phyloP scores from a whole-genome alignment of 2,329 filamentous ascomycete species.

The Periconia sp. region DNA sequence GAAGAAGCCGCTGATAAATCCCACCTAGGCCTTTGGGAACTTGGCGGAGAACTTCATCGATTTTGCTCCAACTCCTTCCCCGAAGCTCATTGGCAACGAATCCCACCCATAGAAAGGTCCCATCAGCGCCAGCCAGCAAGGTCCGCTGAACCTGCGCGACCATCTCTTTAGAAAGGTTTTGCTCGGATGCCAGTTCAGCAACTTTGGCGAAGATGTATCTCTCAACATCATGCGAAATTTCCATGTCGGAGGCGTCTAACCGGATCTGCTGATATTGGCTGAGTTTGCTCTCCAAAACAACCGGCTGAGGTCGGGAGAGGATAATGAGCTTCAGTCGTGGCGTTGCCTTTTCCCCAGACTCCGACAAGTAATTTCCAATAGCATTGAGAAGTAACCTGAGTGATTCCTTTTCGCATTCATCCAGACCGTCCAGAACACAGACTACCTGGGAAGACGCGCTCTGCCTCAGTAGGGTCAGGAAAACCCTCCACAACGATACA shows the following conservation, averaged over 20 bases:
- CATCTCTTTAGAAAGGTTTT: slow-evolving; percentile 2
- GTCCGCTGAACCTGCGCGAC: slow-evolving; percentile 4
- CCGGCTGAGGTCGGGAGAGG: no score
- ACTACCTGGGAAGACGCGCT: background rate
- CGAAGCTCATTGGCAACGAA: no score
- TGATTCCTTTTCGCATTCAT: slow-evolving; percentile 1
- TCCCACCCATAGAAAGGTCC: slow-evolving; percentile 11
- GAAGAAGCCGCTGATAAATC: slow-evolving; percentile 6
- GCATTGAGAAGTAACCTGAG: slow-evolving; percentile 1
- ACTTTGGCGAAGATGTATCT: slow-evolving; percentile 9
- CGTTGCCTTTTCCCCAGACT: slow-evolving; percentile 1
- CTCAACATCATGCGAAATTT: slow-evolving; percentile 6
- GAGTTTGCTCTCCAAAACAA: slow-evolving; percentile 1
- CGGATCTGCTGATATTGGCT: background rate
- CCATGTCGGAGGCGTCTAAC: slow-evolving; percentile 1
- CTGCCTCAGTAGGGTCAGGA: slow-evolving; percentile 1
- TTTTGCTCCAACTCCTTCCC: slow-evolving; percentile 3
- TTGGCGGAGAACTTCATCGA: slow-evolving; percentile 2
- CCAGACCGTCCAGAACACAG: background rate
- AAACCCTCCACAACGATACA: slow-evolving; percentile 1
- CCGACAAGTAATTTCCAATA: slow-evolving; percentile 3
- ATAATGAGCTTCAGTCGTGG: slow-evolving; percentile 5
- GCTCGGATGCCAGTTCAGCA: slow-evolving; percentile 6
- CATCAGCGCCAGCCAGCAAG: slow-evolving; percentile 4
- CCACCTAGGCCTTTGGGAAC: slow-evolving; percentile 6